phyloP scores from a whole-genome alignment of 371 early-diverging fungal genomes.

The Lichtheimia hyalospora region DNA sequence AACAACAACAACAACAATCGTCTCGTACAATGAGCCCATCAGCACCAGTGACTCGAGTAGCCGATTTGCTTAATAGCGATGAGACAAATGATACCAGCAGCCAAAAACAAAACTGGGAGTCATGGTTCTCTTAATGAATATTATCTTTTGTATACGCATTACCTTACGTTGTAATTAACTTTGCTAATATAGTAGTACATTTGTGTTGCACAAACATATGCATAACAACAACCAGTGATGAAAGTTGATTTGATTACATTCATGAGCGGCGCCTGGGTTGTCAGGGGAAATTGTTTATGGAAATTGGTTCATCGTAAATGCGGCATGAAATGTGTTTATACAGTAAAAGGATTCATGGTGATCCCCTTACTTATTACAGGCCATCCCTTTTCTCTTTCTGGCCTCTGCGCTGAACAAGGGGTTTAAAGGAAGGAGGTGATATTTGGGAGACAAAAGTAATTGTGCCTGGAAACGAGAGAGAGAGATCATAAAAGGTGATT shows the following conservation, averaged over 20 bases:
- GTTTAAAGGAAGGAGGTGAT: neutral
- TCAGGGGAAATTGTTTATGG: too few species aligned
- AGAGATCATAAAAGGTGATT: neutral
- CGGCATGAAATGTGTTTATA: too few species aligned
- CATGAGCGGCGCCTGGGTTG: too few species aligned
- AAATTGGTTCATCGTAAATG: too few species aligned
- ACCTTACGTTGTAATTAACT: too few species aligned
- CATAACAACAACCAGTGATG: too few species aligned
- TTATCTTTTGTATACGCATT: too few species aligned
- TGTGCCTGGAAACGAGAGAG: constrained; percentile 4
- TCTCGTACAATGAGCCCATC: constrained; percentile 3
- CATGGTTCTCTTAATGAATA: constrained; percentile 36
- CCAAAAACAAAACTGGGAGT: constrained; percentile 42
- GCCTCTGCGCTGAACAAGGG: constrained; percentile 12
- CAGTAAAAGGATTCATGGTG: neutral
- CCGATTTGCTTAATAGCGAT: constrained; percentile 50
- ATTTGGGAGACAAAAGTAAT: neutral
- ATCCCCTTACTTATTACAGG: constrained; percentile 3
- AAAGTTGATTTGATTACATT: too few species aligned
- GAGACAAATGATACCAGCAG: constrained; percentile 38
- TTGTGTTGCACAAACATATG: too few species aligned
- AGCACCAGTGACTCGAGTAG: constrained; percentile 40
- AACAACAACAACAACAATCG: neutral
- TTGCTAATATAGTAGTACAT: too few species aligned
- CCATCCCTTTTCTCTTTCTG: constrained; percentile 3